Conservation (phyloP, 768 basidiomycete species). For the Suillus tomentosus region DNA sequence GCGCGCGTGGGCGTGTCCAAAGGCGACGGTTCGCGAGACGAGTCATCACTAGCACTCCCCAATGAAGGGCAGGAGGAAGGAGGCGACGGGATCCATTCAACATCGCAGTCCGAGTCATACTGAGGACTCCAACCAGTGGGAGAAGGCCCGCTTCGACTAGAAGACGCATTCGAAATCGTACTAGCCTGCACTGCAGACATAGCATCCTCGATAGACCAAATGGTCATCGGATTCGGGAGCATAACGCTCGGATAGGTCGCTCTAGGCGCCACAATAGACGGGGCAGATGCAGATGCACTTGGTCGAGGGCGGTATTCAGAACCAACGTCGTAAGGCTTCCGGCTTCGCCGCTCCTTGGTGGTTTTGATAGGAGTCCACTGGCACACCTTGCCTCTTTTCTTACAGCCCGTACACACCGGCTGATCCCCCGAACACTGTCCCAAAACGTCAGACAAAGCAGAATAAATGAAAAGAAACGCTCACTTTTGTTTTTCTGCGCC, state of each 20-base stretch:
- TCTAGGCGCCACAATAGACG: background rate
- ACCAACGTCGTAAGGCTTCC: background rate
- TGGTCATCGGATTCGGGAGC: slow-evolving; percentile 1
- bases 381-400: background rate
- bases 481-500: slow-evolving; percentile 1
- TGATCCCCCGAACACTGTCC: slow-evolving; percentile 2
- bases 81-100: background rate
- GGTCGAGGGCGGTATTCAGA: background rate
- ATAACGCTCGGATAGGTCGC: background rate
- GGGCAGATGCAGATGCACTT: background rate
- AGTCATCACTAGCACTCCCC: background rate
- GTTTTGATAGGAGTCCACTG: slow-evolving; percentile 7
- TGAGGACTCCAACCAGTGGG: background rate
- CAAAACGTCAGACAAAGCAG: background rate
- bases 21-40: background rate
- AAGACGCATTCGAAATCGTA: background rate
- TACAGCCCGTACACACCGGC: background rate
- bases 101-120: background rate
- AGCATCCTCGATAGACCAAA: background rate
- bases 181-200: background rate
- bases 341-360: background rate
- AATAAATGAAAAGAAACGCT: background rate
- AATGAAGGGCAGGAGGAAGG: background rate
- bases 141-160: background rate
- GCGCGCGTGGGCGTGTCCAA: background rate